These are phyloP conservation scores for Sporothrix mexicana DNA, from an alignment of 2,329 filamentous ascomycete species.

Conservation along the genomic window DNA sequence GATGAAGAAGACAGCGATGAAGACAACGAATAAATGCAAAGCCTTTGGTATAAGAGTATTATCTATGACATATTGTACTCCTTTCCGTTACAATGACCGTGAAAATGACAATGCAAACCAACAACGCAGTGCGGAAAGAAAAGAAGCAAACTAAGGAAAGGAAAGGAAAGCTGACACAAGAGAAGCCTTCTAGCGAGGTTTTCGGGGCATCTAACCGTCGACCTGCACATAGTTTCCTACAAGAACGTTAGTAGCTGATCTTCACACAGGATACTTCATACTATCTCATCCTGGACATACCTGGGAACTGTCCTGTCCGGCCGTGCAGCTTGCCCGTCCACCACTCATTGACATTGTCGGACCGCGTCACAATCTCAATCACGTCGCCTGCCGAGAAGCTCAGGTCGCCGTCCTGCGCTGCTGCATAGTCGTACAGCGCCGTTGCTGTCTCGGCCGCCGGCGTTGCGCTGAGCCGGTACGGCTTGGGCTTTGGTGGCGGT, in stretches of 20 bases:
- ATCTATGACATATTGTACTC: slow-evolving; percentile 29
- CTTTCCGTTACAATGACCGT: slow-evolving; percentile 9
- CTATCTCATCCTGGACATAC: slow-evolving; percentile 57
- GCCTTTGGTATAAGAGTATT: slow-evolving; percentile 28
- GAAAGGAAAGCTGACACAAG: neutral
- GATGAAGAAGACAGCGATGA: neutral
- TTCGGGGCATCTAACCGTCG: slow-evolving; percentile 18
- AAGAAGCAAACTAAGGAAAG: neutral
- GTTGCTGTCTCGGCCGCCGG: slow-evolving; percentile 79
- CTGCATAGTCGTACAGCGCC: slow-evolving; percentile 94
- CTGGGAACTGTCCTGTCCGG: slow-evolving; percentile 90
- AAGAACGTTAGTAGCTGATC: neutral
- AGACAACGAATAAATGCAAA: neutral
- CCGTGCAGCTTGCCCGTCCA: slow-evolving; percentile 85
- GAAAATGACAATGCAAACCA: slow-evolving; percentile 13
- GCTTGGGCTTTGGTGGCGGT: slow-evolving; percentile 78
- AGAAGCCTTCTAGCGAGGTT: neutral
- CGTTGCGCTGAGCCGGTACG: slow-evolving; percentile 69
- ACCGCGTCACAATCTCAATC: slow-evolving; percentile 85
- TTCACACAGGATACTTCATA: neutral
- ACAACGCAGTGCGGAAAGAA: neutral
- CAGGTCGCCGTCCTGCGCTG: slow-evolving; percentile 91
- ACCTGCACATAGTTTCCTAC: slow-evolving; percentile 32
- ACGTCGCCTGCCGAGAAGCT: slow-evolving; percentile 87
- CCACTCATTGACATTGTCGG: slow-evolving; percentile 96